Evolutionary conservation across 2,329 filamentous ascomycete genomes (phyloP).

Genomic region (Microcyclospora pomicola): DNA sequence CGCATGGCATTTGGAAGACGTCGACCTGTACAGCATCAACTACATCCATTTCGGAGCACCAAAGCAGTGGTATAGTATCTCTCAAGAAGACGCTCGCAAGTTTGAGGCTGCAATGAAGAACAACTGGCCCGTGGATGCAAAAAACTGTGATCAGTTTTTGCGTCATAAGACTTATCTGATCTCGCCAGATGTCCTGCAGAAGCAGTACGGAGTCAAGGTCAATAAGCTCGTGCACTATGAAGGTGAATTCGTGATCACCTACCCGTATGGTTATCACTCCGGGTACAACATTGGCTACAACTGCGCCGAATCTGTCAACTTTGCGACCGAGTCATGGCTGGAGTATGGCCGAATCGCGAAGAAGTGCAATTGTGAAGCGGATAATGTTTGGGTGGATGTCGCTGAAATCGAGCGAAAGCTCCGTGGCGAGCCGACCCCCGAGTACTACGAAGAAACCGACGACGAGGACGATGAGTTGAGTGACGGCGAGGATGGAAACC

Average conservation of each 20-base stretch:
- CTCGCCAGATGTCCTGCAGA: slow-evolving; percentile 73
- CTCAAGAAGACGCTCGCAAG: slow-evolving; percentile 78
- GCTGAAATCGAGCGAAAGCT: slow-evolving; percentile 90
- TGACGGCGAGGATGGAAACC: slow-evolving; percentile 41
- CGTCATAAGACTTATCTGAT: slow-evolving; percentile 97
- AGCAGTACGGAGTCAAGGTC: slow-evolving; percentile 86
- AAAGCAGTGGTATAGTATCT: slow-evolving; percentile 99
- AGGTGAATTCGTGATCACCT: slow-evolving; percentile 96
- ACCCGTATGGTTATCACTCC: slow-evolving; percentile 96
- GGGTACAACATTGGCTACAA: slow-evolving; percentile 98
- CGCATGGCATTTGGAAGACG: slow-evolving; percentile 96
- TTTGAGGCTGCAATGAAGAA: slow-evolving; percentile 93
- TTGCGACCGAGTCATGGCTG: slow-evolving; percentile 88
- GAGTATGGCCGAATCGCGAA: slow-evolving; percentile 92
- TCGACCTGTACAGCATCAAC: slow-evolving; percentile 98
- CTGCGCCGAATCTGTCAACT: slow-evolving; percentile 97
- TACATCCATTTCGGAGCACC: slow-evolving; percentile 97
- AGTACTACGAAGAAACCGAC: slow-evolving; percentile 68
- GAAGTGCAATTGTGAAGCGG: slow-evolving; percentile 90
- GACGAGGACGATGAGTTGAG: slow-evolving; percentile 48
- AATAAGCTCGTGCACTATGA: slow-evolving; percentile 93
- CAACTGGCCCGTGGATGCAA: slow-evolving; percentile 88
- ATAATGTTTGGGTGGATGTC: slow-evolving; percentile 97
- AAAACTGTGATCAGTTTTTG: slow-evolving; percentile 89
- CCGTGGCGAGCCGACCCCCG: slow-evolving; percentile 66